Evolutionary conservation across 2,329 filamentous ascomycete genomes (phyloP), one percentile per base, ranked within the genome.

Genomic region (Trichoderma atrobrunneum): DNA sequence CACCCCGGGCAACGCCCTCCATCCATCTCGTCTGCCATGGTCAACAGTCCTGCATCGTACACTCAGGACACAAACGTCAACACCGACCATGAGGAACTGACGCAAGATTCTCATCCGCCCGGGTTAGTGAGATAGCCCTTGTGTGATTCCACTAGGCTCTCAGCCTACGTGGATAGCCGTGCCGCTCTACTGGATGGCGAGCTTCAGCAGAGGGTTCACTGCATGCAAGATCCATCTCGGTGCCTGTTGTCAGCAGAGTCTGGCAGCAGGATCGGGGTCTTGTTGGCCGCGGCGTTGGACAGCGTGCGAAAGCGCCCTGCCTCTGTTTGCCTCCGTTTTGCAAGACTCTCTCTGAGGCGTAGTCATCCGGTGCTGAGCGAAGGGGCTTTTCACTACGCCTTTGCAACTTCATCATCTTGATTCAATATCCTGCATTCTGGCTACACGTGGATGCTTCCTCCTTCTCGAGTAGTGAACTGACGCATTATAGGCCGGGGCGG

Each of bases 81-180:
- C 26, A 65, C 43, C 11, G 39, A 65, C n/a, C 34, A 48, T 48
- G 61, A n/a, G n/a, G 61, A 48, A n/a, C 26, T 36, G 34, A 63
- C 61, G 34, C 34, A 63, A 43, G 36, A 43, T n/a, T 43, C 34
- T 43, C 28, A 3, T 32, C n/a, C 26, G 39, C 62, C 62, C 26
- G 62, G 65, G 65, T 68, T 39, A 68, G 65, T 59, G 54, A 59
- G 34, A 68, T 43, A 26, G 65, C 34, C 34, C 32, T 30, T 59
- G 51, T 56, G 64, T 67, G 48, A 57, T 39, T 30, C 63, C 48
- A 39, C 62, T 30, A 12, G 48, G 63, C 48, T 26, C 18, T 54
- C 12, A 32, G 43, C 43, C 63, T 43, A 59, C 51, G 54, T 59
- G 65, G 65, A 68, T 59, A 59, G 51, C 64, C 64, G 51, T 67